These are phyloP conservation scores for Beta lomatogona DNA, from an alignment of 179 eudicot species.

Conservation along the genomic window DNA sequence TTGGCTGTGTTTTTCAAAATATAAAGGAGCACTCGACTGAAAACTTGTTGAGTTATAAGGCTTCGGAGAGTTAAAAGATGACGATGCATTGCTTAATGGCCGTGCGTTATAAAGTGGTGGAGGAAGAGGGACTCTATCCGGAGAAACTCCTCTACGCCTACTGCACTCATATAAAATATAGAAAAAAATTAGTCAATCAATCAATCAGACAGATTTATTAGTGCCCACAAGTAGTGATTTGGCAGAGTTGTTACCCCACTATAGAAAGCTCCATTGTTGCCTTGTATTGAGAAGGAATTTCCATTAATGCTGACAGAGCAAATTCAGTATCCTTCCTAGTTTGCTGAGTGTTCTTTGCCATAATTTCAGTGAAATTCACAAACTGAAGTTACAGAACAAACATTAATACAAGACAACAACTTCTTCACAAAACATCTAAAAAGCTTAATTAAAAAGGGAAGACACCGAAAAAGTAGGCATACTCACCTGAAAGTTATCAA, in stretches of 20 bases:
- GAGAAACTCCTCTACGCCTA: conserved; percentile 39
- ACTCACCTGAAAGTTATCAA: conserved; percentile 91
- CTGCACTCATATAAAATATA: conserved; percentile 27
- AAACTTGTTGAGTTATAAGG: conserved; percentile 31
- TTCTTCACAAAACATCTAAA: neutral
- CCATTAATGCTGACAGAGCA: conserved; percentile 94
- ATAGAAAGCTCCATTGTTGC: conserved; percentile 77
- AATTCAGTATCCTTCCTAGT: conserved; percentile 74
- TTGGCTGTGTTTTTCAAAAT: conserved; percentile 11
- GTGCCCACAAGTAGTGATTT: neutral
- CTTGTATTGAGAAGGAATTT: conserved; percentile 91
- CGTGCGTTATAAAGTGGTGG: conserved; percentile 37
- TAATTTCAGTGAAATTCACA: conserved; percentile 85
- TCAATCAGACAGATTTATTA: neutral
- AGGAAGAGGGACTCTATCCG: conserved; percentile 40
- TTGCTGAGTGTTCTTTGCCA: conserved; percentile 63
- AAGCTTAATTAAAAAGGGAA: conserved; percentile 30
- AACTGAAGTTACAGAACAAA: conserved; percentile 47
- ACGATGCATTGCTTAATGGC: conserved; percentile 20
- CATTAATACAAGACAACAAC: neutral
- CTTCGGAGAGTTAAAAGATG: conserved; percentile 31
- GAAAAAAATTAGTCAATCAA: neutral
- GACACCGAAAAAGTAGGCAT: conserved; percentile 17
- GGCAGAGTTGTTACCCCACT: conserved; percentile 39
- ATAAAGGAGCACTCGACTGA: conserved; percentile 27